Base-by-base conservation (phyloP, 1,284 basidiomycete species). In the Lentinus polychrous region DNA sequence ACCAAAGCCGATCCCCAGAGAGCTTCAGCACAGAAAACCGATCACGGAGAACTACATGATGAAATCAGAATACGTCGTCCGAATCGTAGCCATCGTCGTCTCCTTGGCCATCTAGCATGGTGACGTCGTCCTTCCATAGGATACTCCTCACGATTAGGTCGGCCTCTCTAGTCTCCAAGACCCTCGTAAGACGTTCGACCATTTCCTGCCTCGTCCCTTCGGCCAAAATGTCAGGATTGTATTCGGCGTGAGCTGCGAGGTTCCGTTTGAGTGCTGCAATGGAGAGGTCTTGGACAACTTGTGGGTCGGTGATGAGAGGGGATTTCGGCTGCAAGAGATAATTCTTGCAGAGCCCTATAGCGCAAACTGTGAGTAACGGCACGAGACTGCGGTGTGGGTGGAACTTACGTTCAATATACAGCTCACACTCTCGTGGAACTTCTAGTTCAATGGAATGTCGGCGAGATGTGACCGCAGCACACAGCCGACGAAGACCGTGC, bases 141-240 rank as follows among this genome's bases (percentile, higher is more conserved):
- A 81, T 70, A 41, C 71, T 68, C 49, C 72, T 63, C 35, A 81
- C 76, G 10, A 74, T 50, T 52, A 79, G 53, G 57, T 83, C 81
- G 52, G 63, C 61, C 52, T 66, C 55, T 48, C 81, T 66, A 49
- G 55, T 66, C 55, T 68, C 64, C 49, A 82, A 57, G 15, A 69
- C 52, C 10, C 48, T 55, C 52, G 52, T 47, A 35, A 72, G 57
- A 32, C 67, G 58, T 33, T 59, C 60, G 8, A 49, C 57, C 57
- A 71, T 57, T 45, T 68, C 60, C 23, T 45, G 24, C 37, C 57
- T 59, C 11, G 60, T 54, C 14, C 67, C 69, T 6, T 55, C 53
- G 1, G 54, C 48, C 12, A 53, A 15, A 11, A 70, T 62, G 0
- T 40, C 48, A 4, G 55, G 35, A 49, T 72, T 66, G 51, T 57